Percentiles rank a stretch among this genome's conserved stretches.
phyloP scores from a whole-genome alignment of 2,329 filamentous ascomycete species.

The Pestalotiopsis sp. region DNA sequence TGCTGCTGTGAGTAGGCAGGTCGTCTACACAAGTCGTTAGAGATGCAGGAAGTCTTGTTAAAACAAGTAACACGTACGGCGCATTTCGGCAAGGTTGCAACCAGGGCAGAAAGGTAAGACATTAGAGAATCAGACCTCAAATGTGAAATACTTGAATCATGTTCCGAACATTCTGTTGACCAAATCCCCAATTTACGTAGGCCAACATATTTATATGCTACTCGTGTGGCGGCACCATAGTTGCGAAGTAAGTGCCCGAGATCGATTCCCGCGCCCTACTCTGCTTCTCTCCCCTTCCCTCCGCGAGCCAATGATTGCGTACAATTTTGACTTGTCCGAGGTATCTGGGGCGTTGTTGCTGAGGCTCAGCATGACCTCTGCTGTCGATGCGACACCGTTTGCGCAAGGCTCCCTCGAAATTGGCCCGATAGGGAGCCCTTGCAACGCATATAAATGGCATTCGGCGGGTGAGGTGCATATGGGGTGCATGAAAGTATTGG shows the following conservation, averaged over 20 bases:
- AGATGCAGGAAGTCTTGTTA: neutral
- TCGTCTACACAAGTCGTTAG: slow-evolving; percentile 9
- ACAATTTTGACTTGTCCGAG: neutral
- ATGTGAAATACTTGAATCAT: neutral
- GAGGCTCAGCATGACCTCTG: neutral
- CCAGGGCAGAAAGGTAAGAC: slow-evolving; percentile 8
- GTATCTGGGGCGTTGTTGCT: neutral
- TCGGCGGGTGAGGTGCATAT: neutral
- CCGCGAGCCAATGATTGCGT: neutral
- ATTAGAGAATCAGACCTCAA: neutral
- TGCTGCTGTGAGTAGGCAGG: slow-evolving; percentile 12
- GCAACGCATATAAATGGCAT: neutral
- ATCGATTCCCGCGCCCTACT: neutral
- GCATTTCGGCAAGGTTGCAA: slow-evolving; percentile 4
- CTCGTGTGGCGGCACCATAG: neutral
- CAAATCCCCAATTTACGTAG: neutral
- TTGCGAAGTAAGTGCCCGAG: neutral
- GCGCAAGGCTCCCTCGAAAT: neutral
- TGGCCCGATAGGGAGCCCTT: neutral
- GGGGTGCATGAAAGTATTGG: neutral
- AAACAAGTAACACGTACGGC: slow-evolving; percentile 2
- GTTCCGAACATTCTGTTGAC: neutral
- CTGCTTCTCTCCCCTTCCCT: neutral
- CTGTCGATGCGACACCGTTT: neutral
- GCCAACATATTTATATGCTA: neutral